Conservation (phyloP, 163 green algal genomes). For the Scenedesmus sp. region DNA sequence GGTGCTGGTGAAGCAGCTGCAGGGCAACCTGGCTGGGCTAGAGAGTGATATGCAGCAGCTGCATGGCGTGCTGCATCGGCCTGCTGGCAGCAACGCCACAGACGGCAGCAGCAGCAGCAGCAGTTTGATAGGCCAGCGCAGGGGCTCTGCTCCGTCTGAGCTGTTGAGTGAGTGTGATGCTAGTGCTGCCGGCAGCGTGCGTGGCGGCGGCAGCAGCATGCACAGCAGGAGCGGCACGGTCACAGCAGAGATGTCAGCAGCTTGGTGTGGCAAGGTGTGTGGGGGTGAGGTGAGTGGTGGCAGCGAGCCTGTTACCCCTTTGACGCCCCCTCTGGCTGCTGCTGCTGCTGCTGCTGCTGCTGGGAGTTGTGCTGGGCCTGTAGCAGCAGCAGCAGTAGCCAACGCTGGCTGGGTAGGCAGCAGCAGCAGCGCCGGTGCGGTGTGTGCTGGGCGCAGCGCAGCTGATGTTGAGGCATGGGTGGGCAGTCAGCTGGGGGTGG, state of each 20-base stretch:
- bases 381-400: not conserved
- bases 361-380: not conserved
- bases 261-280: not conserved
- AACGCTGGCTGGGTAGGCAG: not conserved
- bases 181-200: not conserved
- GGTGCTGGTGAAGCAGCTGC: conserved; percentile 25
- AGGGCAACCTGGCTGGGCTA: conserved; percentile 13
- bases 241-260: not conserved
- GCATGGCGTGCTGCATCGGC: conserved; percentile 24
- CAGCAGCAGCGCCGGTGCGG: not conserved
- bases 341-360: not conserved
- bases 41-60: conserved; percentile 32
- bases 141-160: not conserved
- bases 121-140: not conserved
- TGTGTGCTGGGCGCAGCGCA: not conserved
- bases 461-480: not conserved
- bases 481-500: not conserved
- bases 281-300: not conserved
- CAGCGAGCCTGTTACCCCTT: not conserved
- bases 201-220: not conserved
- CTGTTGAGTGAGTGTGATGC: not conserved
- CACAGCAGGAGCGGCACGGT: not conserved
- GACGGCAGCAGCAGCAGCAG: conserved; percentile 13
- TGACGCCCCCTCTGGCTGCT: not conserved
- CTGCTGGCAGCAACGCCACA: not conserved